Conservation (phyloP, 345 rosid species). For the Eucalyptus guilfoylei region DNA sequence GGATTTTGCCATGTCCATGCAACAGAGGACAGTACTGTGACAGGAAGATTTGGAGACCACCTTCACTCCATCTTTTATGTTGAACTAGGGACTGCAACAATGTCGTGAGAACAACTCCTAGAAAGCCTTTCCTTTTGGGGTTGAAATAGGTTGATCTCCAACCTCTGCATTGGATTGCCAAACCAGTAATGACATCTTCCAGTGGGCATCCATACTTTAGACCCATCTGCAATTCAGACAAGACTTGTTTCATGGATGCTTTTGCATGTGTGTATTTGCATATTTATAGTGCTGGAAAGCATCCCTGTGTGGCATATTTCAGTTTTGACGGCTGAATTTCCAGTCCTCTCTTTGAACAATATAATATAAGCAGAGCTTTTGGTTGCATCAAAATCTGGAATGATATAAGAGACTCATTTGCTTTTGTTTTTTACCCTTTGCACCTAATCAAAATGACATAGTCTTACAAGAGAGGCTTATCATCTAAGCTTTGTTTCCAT, state of each 20-base stretch:
- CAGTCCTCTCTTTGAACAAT: not conserved
- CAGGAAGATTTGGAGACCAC: conserved; percentile 18
- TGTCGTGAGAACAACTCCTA: conserved; percentile 23
- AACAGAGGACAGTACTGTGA: conserved; percentile 16
- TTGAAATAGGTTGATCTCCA: conserved; percentile 22
- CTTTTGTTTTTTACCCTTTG: not conserved
- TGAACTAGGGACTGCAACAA: conserved; percentile 15
- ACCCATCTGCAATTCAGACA: conserved; percentile 16
- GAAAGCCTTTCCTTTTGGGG: conserved; percentile 21
- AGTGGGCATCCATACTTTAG: conserved; percentile 22
- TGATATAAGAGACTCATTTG: not conserved
- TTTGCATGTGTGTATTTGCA: not conserved
- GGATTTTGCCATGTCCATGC: conserved; percentile 13
- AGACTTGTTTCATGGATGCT: not conserved
- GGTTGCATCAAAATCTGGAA: not conserved
- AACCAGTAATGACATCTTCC: conserved; percentile 32
- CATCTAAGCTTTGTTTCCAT: not conserved
- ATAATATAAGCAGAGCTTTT: not conserved
- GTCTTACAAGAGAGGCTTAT: not conserved
- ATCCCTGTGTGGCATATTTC: not conserved
- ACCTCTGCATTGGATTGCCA: conserved; percentile 24
- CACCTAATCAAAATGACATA: not conserved
- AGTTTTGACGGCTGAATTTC: not conserved
- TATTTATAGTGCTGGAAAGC: not conserved
- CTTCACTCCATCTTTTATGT: conserved; percentile 40